phyloP scores from a whole-genome alignment of 2,329 filamentous ascomycete genomes.

The Aspergillus tamarii region DNA sequence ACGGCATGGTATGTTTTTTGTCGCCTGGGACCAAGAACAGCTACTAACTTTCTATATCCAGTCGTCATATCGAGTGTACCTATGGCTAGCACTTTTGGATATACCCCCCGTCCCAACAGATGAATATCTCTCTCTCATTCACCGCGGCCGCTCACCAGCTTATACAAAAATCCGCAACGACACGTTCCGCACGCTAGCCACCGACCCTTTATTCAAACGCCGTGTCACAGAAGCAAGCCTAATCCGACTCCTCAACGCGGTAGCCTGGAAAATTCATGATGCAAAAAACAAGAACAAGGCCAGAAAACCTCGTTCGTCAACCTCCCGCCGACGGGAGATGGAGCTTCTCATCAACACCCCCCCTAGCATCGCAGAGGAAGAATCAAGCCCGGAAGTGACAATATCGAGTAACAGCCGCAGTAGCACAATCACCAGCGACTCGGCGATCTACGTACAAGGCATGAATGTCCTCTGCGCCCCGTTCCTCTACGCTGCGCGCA shows the following conservation, averaged over 20 bases:
- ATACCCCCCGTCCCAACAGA: slow-evolving; percentile 83
- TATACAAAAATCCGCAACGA: slow-evolving; percentile 99
- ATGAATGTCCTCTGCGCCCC: slow-evolving; percentile 98
- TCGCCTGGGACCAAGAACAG: background rate
- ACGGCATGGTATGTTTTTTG: slow-evolving; percentile 53
- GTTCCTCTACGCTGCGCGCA: slow-evolving; percentile 91
- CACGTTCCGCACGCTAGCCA: slow-evolving; percentile 94
- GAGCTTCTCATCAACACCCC: slow-evolving; percentile 44
- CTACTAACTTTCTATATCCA: slow-evolving; percentile 41
- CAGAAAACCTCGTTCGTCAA: slow-evolving; percentile 39
- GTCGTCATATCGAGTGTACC: slow-evolving; percentile 92
- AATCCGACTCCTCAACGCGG: slow-evolving; percentile 90
- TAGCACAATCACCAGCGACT: slow-evolving; percentile 57
- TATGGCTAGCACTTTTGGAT: slow-evolving; percentile 93
- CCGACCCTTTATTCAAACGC: slow-evolving; percentile 93
- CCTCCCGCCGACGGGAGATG: slow-evolving; percentile 52
- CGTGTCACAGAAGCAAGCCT: slow-evolving; percentile 94
- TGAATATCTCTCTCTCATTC: slow-evolving; percentile 84
- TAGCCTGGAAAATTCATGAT: slow-evolving; percentile 92
- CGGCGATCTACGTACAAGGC: slow-evolving; percentile 92
- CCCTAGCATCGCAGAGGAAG: slow-evolving; percentile 43
- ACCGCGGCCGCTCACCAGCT: slow-evolving; percentile 89
- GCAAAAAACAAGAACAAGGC: slow-evolving; percentile 62
- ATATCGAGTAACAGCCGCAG: slow-evolving; percentile 22
- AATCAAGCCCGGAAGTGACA: slow-evolving; percentile 43